Base-by-base conservation (phyloP, 257 asterid species). In the Plantago ovata region DNA sequence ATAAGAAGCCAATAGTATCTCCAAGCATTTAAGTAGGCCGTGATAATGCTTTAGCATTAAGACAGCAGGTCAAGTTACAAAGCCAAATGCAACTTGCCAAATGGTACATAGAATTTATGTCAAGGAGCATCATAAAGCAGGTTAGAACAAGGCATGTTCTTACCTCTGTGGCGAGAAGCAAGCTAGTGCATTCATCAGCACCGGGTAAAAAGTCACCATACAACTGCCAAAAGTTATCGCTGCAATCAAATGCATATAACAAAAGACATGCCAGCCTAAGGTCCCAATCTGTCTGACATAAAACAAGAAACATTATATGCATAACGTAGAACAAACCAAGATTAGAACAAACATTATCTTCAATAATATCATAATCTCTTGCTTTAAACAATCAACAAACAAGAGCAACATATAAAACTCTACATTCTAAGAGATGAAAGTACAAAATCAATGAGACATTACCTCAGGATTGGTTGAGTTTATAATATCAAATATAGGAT, bases 391-490 rank as follows among this genome's bases (percentile, higher is more conserved):
- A 3, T 24, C 12, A 28, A 38, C 4, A 24, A 18, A 38, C 38
- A 56, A 18, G 16, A 14, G 13, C 43, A 56, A 19, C 11, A 56
- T 20, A 38, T 13, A 32, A 36, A 9, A 54, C 12, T 19, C 14
- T 12, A 56, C 11, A 56, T 42, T 38, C 15, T 5, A 38, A 39
- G 36, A 56, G 51, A 69, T 19, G 46, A 2, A 16, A 39, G 10
- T 41, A 53, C 38, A 12, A 48, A 22, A 42, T 24, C 8, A 66
- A 54, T 36, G 42, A 65, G 56, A 56, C 49, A 55, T 63, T 72
- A 88, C 98, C 95, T 92, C 87, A 12, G 97, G 95, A 77, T 92
- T 72, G 69, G 96, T 88, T 60, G 98, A 92, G 78, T 92, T 88
- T 63, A 88, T 88, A 61, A 92, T 84, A 80, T 88, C 95, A 61